Conservation (phyloP, 495 filamentous ascomycete species). For the Penicillium malachiteum region DNA sequence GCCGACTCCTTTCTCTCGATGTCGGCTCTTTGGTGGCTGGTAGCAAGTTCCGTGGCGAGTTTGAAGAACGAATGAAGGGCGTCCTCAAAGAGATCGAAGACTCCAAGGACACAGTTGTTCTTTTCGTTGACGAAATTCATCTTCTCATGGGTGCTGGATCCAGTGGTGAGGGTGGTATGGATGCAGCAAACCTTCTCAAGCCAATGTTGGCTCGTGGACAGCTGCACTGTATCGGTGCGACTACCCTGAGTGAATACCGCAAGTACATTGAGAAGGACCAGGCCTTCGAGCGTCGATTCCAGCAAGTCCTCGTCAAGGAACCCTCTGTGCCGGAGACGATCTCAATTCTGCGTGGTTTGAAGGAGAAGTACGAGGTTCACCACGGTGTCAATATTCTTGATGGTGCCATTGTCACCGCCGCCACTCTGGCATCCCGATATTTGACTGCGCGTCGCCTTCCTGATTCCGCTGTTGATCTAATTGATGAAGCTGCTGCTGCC, state of each 20-base stretch:
- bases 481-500: conserved; percentile 94
- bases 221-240: conserved; percentile 96
- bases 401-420: conserved; percentile 85
- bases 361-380: conserved; percentile 96
- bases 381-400: conserved; percentile 96
- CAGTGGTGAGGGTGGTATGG: conserved; percentile 95
- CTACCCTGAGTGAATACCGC: conserved; percentile 89
- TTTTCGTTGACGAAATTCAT: conserved; percentile 98
- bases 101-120: conserved; percentile 93
- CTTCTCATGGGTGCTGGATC: conserved; percentile 95
- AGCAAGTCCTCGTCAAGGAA: conserved; percentile 95
- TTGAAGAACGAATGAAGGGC: conserved; percentile 98
- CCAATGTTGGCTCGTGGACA: conserved; percentile 96
- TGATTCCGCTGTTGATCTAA: conserved; percentile 92
- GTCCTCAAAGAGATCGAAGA: conserved; percentile 96
- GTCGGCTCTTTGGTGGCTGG: conserved; percentile 93
- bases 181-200: conserved; percentile 95
- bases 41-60: conserved; percentile 97
- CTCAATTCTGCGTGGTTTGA: conserved; percentile 93
- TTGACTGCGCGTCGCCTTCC: conserved; percentile 87
- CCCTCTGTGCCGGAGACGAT: conserved; percentile 85
- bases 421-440: conserved; percentile 86
- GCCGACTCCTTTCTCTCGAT: conserved; percentile 90
- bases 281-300: conserved; percentile 96
- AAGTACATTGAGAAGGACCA: conserved; percentile 99